Evolutionary conservation across 2,329 filamentous ascomycete species (phyloP), one percentile per base, ranked within the genome.

Genomic region (Orbilia blumenaviensis): DNA sequence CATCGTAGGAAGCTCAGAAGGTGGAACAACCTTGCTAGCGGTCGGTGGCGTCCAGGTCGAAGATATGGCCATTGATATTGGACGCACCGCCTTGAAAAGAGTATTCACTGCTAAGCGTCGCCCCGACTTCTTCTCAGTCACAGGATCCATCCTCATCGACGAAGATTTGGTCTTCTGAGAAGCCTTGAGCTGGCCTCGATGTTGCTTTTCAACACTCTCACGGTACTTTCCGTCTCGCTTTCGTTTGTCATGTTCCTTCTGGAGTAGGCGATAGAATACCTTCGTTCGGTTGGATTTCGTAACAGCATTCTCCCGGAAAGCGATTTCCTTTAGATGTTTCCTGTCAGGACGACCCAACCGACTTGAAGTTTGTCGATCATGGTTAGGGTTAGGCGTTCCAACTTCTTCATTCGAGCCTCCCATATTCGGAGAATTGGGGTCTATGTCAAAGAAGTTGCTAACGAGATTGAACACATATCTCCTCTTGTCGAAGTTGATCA

Each of bases 401-500:
- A 46, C 38, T 18, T 76, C 72, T 4, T 76, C 72, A 21, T 60
- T 63, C 2, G 64, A 60, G 16, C 48, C 54, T 44, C 72, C 72
- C 16, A 69, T 66, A 46, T 76, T 76, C 16, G 72, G 72, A n/a
- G 64, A 52, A 38, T 76, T 69, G 2, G 72, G 72, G 25, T 69
- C 76, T 29, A 73, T 71, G 16, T 73, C 73, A 44, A 80, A 73
- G 42, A 81, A 80, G 34, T 81, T 81, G 67, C 80, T 80, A 56
- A 81, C 78, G 34, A 81, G 78, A 50, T 81, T 81, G 62, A 80
- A 81, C 29, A 80, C 80, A 64, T 80, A 81, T 63, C 80, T 78
- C 18, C 80, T 78, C 76, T 81, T 81, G 66, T 81, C 80, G 44
- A 81, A 81, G 38, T 81, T 81, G 27, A 81, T 81, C 48, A 81